Conservation (phyloP, 352 stramenopile genomes). For the Phytophthora fragariaefolia region DNA sequence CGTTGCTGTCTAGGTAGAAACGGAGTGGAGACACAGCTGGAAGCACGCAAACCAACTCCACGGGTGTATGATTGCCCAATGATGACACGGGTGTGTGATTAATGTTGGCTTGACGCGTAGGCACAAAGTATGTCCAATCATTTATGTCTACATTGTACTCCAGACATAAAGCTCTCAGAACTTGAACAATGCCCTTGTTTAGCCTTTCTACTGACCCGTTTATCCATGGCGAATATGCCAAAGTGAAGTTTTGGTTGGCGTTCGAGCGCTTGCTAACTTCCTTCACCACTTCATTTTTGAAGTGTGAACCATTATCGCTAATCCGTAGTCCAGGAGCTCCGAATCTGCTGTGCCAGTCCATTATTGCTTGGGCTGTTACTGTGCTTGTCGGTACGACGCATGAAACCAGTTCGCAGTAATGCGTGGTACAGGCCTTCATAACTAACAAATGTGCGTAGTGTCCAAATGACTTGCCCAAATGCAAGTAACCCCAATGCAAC, state of each 20-base stretch:
- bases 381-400: constrained; percentile 21
- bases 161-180: neutral
- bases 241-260: neutral
- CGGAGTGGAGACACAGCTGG: no score
- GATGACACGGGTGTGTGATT: no score
- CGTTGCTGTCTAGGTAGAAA: no score
- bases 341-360: constrained; percentile 11
- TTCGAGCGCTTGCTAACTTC: neutral
- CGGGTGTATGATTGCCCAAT: no score
- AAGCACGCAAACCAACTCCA: no score
- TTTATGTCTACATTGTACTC: neutral
- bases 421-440: no score
- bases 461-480: no score
- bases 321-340: neutral
- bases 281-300: no score
- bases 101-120: neutral
- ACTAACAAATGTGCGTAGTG: no score
- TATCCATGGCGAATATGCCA: neutral
- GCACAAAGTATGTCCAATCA: neutral
- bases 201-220: neutral
- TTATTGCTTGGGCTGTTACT: constrained; percentile 20
- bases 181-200: neutral
- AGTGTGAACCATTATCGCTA: no score
- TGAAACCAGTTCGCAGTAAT: constrained; percentile 28
- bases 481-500: no score